Evolutionary conservation across 2,329 filamentous ascomycete genomes (phyloP).

Genomic region (Ascochyta pisi): DNA sequence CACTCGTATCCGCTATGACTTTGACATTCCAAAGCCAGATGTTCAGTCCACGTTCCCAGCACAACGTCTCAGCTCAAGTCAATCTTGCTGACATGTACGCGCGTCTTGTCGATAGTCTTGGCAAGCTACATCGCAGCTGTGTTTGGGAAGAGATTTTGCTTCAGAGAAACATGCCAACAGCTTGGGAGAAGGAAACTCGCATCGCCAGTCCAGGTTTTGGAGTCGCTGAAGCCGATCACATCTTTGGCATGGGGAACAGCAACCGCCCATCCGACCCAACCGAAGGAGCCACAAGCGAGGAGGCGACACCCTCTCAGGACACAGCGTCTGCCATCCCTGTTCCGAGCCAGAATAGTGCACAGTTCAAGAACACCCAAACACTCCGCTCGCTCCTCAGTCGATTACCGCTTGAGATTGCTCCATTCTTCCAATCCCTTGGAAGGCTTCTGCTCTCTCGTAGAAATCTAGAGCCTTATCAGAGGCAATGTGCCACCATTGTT

Average conservation of each 20-base stretch:
- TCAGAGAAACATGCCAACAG: slow-evolving; percentile 73
- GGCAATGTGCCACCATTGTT: slow-evolving; percentile 67
- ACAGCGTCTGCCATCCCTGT: slow-evolving; percentile 10
- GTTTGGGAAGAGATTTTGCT: slow-evolving; percentile 85
- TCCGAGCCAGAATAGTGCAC: slow-evolving; percentile 42
- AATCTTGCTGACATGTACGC: slow-evolving; percentile 87
- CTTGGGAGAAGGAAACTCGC: slow-evolving; percentile 63
- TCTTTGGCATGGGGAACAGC: slow-evolving; percentile 44
- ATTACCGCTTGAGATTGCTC: slow-evolving; percentile 79
- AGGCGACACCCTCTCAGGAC: slow-evolving; percentile 20
- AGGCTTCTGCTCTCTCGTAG: slow-evolving; percentile 80
- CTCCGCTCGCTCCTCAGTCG: slow-evolving; percentile 79
- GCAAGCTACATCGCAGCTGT: slow-evolving; percentile 77
- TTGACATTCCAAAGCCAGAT: slow-evolving; percentile 72
- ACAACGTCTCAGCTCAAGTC: slow-evolving; percentile 73
- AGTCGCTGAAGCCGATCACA: slow-evolving; percentile 49
- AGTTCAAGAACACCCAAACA: slow-evolving; percentile 78
- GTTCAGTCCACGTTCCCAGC: slow-evolving; percentile 67
- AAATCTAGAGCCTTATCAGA: slow-evolving; percentile 68
- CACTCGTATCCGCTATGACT: slow-evolving; percentile 75
- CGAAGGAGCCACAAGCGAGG: slow-evolving; percentile 24
- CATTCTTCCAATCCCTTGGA: slow-evolving; percentile 84
- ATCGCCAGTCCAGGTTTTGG: slow-evolving; percentile 51
- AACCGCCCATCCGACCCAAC: slow-evolving; percentile 26
- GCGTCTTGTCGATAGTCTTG: slow-evolving; percentile 75